phyloP scores from a whole-genome alignment of 257 asterid genomes.

The Solanum lycopersicoides region DNA sequence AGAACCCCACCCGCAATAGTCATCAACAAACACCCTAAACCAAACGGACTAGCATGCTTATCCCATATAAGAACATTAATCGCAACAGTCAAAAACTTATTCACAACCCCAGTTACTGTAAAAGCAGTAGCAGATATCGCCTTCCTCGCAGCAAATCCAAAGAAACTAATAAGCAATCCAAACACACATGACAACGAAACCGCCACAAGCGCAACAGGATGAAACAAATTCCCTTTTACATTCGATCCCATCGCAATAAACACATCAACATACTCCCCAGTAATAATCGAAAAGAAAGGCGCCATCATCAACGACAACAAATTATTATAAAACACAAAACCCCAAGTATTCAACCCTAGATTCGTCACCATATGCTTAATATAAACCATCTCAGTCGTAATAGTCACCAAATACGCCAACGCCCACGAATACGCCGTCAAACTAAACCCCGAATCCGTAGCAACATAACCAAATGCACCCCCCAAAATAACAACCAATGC shows the following conservation, averaged over 20 bases:
- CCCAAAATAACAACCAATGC: slow-evolving; percentile 58
- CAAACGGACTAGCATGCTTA: slow-evolving; percentile 91
- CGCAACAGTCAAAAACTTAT: slow-evolving; percentile 86
- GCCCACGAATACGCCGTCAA: slow-evolving; percentile 97
- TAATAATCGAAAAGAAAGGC: slow-evolving; percentile 75
- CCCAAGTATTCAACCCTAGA: slow-evolving; percentile 94
- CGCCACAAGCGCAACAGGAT: slow-evolving; percentile 53
- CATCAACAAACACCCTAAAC: slow-evolving; percentile 68
- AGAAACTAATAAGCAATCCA: slow-evolving; percentile 94
- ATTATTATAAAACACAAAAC: slow-evolving; percentile 81
- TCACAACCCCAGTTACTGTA: slow-evolving; percentile 94
- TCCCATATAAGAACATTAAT: slow-evolving; percentile 96
- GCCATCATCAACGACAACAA: slow-evolving; percentile 88
- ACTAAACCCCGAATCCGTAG: slow-evolving; percentile 74
- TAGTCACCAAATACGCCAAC: slow-evolving; percentile 77
- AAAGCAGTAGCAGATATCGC: slow-evolving; percentile 95
- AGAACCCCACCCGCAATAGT: slow-evolving; percentile 85
- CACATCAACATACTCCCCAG: slow-evolving; percentile 85
- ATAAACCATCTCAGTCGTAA: slow-evolving; percentile 97
- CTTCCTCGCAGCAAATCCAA: slow-evolving; percentile 92
- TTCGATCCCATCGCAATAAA: slow-evolving; percentile 42
- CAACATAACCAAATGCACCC: slow-evolving; percentile 86
- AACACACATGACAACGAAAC: slow-evolving; percentile 84
- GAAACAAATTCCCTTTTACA: slow-evolving; percentile 37
- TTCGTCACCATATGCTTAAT: slow-evolving; percentile 97